Base-by-base conservation (phyloP, 495 filamentous ascomycete species). In the Friedmanniomyces endolithicus region DNA sequence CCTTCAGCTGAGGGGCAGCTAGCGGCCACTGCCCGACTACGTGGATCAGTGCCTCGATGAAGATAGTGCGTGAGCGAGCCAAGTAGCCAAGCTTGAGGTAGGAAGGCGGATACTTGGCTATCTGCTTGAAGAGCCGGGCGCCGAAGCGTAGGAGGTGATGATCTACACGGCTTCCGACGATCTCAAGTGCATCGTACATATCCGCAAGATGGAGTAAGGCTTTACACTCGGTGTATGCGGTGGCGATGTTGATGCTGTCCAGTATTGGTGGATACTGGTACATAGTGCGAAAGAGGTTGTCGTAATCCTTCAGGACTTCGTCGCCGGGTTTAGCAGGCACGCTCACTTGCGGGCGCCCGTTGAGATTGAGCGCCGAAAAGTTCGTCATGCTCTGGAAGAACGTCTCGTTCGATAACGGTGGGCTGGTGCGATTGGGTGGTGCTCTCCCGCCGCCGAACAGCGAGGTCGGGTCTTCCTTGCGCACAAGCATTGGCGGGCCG, bases 131-230 rank as follows among this genome's bases (percentile, higher is more conserved):
- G 0, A 95, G 76, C 16, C 87, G 77, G 25, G 82, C 85, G 56
- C 89, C 87, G 68, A 95, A 96, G 53, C 89, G 87, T 1, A 96
- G 74, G 2, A 96, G 72, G 66, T 96, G 88, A 71, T 96, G 87
- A 63, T 96, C 88, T 11, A 94, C 82, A n/a, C 89, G 79, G 0
- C 87, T 85, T 0, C 89, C 89, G 16, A 94, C 86, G 16, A 95
- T 87, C 19, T 81, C 74, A 9, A 95, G 75, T 2, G 89, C 87
- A 67, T 96, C 89, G 71, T 95, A 95, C 74, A 90, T 86, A 65
- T 95, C 89, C 8, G 86, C 89, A 34, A 95, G 73, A 17, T 77
- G 78, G 33, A 95, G 78, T 7, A 95, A 80, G 11, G 84, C 80
- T 68, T 94, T 92, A 77, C 88, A 94, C 66, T 95, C 86, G 27